phyloP scores from a whole-genome alignment of 805 yeast genomes.

The Zygosaccharomyces lentus region DNA sequence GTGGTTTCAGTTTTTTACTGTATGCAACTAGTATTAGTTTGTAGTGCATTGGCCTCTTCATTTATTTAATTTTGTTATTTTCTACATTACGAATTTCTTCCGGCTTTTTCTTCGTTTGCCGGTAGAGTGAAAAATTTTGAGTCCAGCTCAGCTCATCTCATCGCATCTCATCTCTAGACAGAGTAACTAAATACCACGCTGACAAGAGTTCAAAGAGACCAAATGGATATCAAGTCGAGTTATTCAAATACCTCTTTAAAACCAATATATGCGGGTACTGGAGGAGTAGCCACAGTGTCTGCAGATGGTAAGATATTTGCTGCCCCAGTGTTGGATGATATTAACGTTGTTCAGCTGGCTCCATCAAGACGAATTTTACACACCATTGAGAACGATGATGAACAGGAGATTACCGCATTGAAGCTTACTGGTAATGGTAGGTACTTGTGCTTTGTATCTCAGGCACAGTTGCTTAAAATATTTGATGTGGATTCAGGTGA shows the following conservation, averaged over 20 bases:
- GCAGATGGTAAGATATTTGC: conserved; percentile 62
- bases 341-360: conserved; percentile 60
- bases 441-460: conserved; percentile 67
- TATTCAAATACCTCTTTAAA: conserved; percentile 45
- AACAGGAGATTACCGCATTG: conserved; percentile 70
- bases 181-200: not conserved
- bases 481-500: conserved; percentile 40
- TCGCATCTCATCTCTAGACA: conserved; percentile 12
- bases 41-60: not conserved
- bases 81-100: not conserved
- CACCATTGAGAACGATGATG: conserved; percentile 75
- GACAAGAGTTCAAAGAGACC: not conserved
- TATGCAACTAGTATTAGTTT: not conserved
- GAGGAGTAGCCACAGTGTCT: conserved; percentile 67
- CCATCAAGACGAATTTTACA: conserved; percentile 42
- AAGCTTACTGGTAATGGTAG: conserved; percentile 72
- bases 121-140: not conserved
- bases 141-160: conserved; percentile 8
- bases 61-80: not conserved
- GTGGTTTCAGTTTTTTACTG: not conserved
- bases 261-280: conserved; percentile 81
- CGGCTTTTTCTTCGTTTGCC: not conserved
- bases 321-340: conserved; percentile 74
- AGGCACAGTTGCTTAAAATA: conserved; percentile 75
- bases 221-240: conserved; percentile 33